Conservation (phyloP, 345 rosid genomes). For the Nephelium lappaceum region DNA sequence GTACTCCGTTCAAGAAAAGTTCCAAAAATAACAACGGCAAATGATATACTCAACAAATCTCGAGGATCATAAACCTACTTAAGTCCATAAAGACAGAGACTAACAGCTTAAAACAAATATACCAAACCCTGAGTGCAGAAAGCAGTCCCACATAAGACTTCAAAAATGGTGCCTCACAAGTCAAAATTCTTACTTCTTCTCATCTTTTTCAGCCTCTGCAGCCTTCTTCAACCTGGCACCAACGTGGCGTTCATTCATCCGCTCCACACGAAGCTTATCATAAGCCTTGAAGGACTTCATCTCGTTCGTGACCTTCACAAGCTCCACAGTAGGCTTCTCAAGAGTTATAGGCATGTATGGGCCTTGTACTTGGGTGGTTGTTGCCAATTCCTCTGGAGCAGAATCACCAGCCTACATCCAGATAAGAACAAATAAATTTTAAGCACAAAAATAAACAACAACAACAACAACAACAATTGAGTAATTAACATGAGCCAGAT, state of each 20-base stretch:
- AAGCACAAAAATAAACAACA: background rate
- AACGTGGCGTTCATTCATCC: conserved; percentile 55
- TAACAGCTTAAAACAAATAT: background rate
- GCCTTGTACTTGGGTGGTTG: conserved; percentile 78
- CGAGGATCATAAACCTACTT: too few species aligned
- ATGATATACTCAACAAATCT: too few species aligned
- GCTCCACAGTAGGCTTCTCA: conserved; percentile 67
- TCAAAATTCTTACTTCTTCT: conserved; percentile 63
- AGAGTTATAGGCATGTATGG: conserved; percentile 60
- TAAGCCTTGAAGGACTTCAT: conserved; percentile 85
- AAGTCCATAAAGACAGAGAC: background rate
- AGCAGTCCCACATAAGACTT: background rate
- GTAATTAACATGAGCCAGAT: background rate
- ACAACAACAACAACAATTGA: background rate
- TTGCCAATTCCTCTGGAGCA: conserved; percentile 71
- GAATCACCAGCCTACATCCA: conserved; percentile 82
- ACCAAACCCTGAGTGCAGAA: conserved; percentile 5
- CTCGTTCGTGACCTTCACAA: conserved; percentile 68
- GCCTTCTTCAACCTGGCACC: conserved; percentile 83
- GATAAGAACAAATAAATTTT: conserved; percentile 4
- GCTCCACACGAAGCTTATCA: conserved; percentile 70
- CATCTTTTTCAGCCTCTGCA: conserved; percentile 90
- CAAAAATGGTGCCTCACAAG: background rate
- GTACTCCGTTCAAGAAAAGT: too few species aligned
- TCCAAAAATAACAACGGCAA: too few species aligned